Base-by-base conservation (phyloP, 2,329 filamentous ascomycete genomes). In the Amylocarpus encephaloides region DNA sequence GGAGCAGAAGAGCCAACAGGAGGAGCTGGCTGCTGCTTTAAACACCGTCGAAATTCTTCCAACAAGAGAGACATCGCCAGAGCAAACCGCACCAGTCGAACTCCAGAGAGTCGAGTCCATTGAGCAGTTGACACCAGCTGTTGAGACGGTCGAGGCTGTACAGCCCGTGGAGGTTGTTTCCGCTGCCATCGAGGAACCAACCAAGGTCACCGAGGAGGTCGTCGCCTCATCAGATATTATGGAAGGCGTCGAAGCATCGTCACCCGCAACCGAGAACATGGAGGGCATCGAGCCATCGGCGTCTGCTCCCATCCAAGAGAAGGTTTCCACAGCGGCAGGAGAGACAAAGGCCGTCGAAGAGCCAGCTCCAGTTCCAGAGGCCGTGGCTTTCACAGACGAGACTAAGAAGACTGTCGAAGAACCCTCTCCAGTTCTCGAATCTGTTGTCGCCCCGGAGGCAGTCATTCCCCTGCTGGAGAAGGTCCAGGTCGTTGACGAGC, bases 1-100 rank as follows among this genome's bases (percentile, higher is more conserved):
- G 55, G 64, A 66, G 45, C 56, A 62, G 59, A 66, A 66, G 60
- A 48, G 47, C 34, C 61, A 62, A 41, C 60, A 62, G 30, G 62
- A 65, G 46, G 60, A 63, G 50, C 45, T 65, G 22, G 45, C 54
- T 6, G 51, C 54, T 26, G 54, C 51, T 12, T 43, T 65, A 15
- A 56, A 57, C 49, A 57, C 59, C 29, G 60, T 65, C 5, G 57
- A 60, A 34, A 36, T 58, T 22, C 51, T 55, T 15, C 51, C 55
- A 38, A 26, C 39, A 11, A 26, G 30, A 32, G n/a, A 15, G 5
- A n/a, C 40, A 10, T 42, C 38, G 2, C 35, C 34, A 11, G 45
- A 47, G 35, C 35, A 47, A 2, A n/a, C 16, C 12, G 35, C 12
- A 6, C 18, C 26, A 12, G 43, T 19, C 18, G 33, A 26, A 34